phyloP scores from a whole-genome alignment of 2,329 filamentous ascomycete genomes.

The Aschersonia sp. region DNA sequence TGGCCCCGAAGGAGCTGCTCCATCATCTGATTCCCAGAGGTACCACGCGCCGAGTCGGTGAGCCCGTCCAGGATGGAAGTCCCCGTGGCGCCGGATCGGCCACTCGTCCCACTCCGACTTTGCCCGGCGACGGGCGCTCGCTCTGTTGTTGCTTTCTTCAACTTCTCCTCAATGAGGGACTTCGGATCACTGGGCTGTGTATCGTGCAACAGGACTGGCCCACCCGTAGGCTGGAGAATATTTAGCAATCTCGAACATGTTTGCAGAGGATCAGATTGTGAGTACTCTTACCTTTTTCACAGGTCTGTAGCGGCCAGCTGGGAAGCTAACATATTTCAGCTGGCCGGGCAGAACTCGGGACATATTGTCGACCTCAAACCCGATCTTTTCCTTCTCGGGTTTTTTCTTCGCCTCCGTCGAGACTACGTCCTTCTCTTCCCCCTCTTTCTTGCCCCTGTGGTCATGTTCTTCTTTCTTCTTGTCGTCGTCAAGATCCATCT shows the following conservation, averaged over 20 bases:
- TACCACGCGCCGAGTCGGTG: constrained; percentile 16
- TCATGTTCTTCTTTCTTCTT: constrained; percentile 37
- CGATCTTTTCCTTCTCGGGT: constrained; percentile 87
- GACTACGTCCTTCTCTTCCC: constrained; percentile 43
- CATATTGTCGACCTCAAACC: constrained; percentile 95
- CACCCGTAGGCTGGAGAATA: constrained; percentile 62
- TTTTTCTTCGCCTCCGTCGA: constrained; percentile 65
- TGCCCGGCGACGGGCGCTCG: constrained; percentile 43
- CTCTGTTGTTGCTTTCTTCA: constrained; percentile 62
- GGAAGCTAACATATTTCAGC: constrained; percentile 91
- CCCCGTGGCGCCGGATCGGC: constrained; percentile 13
- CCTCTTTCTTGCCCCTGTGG: constrained; percentile 46
- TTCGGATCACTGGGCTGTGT: constrained; percentile 67
- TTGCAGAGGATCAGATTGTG: background rate
- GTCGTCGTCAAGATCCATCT: constrained; percentile 76
- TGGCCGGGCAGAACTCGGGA: constrained; percentile 82
- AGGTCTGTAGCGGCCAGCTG: constrained; percentile 78
- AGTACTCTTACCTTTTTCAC: constrained; percentile 58
- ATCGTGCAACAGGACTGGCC: constrained; percentile 82
- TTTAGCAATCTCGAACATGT: constrained; percentile 9
- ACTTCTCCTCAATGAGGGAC: constrained; percentile 74
- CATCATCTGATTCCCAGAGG: constrained; percentile 19
- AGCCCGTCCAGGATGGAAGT: constrained; percentile 22
- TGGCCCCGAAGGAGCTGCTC: constrained; percentile 28
- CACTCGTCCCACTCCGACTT: constrained; percentile 11